Evolutionary conservation across 495 filamentous ascomycete genomes (phyloP), one percentile per base, ranked within the genome.

Genomic region (Aspergillus diversus): DNA sequence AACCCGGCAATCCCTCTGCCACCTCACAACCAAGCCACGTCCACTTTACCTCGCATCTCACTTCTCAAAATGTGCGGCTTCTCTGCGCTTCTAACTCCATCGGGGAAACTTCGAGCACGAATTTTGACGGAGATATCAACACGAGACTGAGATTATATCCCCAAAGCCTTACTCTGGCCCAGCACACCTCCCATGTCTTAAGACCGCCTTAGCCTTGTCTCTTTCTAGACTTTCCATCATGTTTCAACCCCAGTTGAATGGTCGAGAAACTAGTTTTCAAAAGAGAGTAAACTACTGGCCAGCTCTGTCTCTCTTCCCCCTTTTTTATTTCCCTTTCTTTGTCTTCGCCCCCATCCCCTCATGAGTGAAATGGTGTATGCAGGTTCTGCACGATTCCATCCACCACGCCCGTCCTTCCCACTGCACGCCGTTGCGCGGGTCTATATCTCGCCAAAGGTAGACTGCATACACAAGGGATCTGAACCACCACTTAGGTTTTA

Each of bases 151-250:
- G 21, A 27, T 27, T 27, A 27, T 27, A 27, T 27, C 21, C 21
- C 21, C 21, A 27, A 27, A 27, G 21, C 2, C 21, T 27, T 27
- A 27, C 21, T 27, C 1, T 27, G 21, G 21, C 21, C 21, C 21
- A 27, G 2, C 21, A 27, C 1, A 27, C 21, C 21, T 27, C 21
- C 21, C 21, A 27, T 27, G 21, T 27, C 21, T 27, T 27, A 27
- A 27, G 21, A 2, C 21, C 21, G 21, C 2, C 1, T 27, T 27
- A 27, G 21, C 21, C 21, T 27, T 27, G 21, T 27, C 21, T 27
- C 21, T 47, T 63, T 66, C 60, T 63, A 61, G 66, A 63, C 59
- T 53, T 64, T 55, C 42, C 33, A 43, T 16, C 9, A 15, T 64
- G 57, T 66, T 42, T 61, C 57, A 56, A 47, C n/a, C 39, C 7